Percentiles rank a stretch among this genome's conserved stretches.
Evolutionary conservation across 805 yeast species (phyloP).

Genomic region (Candida takata): DNA sequence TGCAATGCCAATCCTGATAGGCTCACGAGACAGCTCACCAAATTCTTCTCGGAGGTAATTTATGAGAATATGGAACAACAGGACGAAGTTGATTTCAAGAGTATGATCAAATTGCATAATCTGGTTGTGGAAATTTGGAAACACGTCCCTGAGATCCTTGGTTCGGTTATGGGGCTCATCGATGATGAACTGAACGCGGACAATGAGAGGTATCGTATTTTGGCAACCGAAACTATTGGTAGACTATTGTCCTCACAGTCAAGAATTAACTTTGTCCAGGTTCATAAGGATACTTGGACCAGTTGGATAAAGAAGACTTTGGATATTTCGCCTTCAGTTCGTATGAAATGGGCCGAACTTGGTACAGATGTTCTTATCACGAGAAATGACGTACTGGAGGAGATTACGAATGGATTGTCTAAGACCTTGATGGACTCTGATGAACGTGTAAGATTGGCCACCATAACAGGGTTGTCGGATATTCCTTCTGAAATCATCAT

Average conservation of each 20-base stretch:
- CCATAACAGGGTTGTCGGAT: conserved; percentile 45
- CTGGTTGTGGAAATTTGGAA: conserved; percentile 68
- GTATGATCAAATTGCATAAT: conserved; percentile 54
- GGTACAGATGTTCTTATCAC: conserved; percentile 39
- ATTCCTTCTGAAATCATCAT: conserved; percentile 43
- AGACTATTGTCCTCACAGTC: conserved; percentile 46
- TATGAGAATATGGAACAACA: conserved; percentile 36
- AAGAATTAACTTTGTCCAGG: conserved; percentile 48
- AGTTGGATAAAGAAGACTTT: conserved; percentile 71
- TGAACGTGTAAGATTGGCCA: conserved; percentile 59
- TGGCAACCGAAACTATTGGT: conserved; percentile 74
- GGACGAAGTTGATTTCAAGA: conserved; percentile 25
- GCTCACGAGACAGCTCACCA: conserved; percentile 69
- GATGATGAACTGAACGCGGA: conserved; percentile 78
- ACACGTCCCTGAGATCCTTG: conserved; percentile 64
- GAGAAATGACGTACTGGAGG: conserved; percentile 41
- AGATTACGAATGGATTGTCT: conserved; percentile 49
- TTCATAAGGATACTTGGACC: conserved; percentile 54
- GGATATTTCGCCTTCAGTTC: conserved; percentile 58
- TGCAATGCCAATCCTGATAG: conserved; percentile 68
- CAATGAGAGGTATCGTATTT: conserved; percentile 48
- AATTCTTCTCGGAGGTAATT: conserved; percentile 69
- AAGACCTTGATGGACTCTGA: conserved; percentile 72
- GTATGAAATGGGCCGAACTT: conserved; percentile 65
- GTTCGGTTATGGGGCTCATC: conserved; percentile 68